These are phyloP conservation scores for Boletus coccyginus DNA, from an alignment of 768 basidiomycete species.

Conservation along the genomic window DNA sequence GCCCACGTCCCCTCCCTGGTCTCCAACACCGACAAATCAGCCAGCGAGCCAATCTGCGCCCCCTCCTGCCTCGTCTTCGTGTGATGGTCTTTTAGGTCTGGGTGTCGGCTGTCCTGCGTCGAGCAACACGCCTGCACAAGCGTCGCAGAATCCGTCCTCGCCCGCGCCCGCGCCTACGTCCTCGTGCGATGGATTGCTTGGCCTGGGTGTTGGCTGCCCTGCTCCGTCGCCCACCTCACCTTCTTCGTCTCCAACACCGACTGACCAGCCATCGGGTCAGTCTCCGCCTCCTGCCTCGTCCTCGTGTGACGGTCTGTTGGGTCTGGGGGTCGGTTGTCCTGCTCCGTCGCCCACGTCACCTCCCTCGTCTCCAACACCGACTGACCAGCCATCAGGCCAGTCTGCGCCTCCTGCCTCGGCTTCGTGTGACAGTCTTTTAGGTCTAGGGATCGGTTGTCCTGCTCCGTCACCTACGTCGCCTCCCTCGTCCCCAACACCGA, in stretches of 20 bases:
- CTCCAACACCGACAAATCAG: too few relatives aligned
- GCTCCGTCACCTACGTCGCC: not conserved
- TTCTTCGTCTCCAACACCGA: not conserved
- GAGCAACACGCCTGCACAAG: not conserved
- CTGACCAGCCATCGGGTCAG: too few relatives aligned
- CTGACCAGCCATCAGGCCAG: too few relatives aligned
- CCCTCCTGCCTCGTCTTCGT: not conserved
- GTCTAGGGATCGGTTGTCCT: constrained; percentile 13
- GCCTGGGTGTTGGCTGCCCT: not conserved
- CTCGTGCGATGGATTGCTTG: not conserved
- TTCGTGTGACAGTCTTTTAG: constrained; percentile 7
- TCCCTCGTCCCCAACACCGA: too few relatives aligned
- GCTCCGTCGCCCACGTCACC: not conserved
- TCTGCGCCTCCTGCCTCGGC: not conserved
- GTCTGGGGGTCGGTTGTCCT: not conserved
- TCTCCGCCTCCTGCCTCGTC: not conserved
- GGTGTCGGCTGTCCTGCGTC: too few relatives aligned
- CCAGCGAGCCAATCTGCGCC: not conserved
- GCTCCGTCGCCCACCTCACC: not conserved
- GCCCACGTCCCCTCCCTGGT: not conserved
- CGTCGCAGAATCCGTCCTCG: not conserved
- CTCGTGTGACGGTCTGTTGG: not conserved
- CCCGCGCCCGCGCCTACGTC: not conserved
- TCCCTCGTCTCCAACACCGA: not conserved
- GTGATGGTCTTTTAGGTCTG: not conserved